Evolutionary conservation across 2,329 filamentous ascomycete genomes (phyloP), one percentile per base, ranked within the genome.

Genomic region (Penicillium aurantiogriseum): DNA sequence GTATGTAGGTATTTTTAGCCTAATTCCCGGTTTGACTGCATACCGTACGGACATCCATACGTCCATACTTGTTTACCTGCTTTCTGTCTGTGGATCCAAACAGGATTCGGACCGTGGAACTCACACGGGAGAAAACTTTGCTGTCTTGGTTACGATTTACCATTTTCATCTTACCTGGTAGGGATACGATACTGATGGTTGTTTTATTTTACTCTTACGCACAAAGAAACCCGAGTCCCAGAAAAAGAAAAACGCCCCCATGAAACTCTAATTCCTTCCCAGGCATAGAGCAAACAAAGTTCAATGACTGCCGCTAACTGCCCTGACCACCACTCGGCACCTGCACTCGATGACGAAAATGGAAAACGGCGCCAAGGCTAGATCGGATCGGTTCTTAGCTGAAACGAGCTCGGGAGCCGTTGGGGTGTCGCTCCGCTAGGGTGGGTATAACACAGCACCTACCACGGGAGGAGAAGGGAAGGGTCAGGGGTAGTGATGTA

Each of bases 261-360:
- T 1, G 19, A 53, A 53, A 53, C 51, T 53, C 33, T 53, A 47
- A 21, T 38, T 27, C 21, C 11, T 36, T 57, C 31, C 45, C 42
- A 45, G 25, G 29, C 36, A 51, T 31, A 54, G 33, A 35, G 15
- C n/a, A 50, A 54, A 54, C 23, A 60, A 39, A 61, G 54, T 51
- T 55, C 55, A 49, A 53, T 33, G 56, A 47, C 42, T 51, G 58
- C 58, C 56, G 54, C 59, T 59, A 61, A 54, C 19, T 57, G 61
- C 61, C 59, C 57, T 47, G 61, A 53, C 57, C 61, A 61, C 52
- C 49, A 31, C 33, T 36, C 46, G 61, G 49, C 46, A 57, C 54
- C 55, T 52, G 56, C 58, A 45, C 57, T 29, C 29, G 36, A 47
- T 55, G 53, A 57, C 53, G 27, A 44, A 39, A 17, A 43, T 17